These are phyloP conservation scores for Ogataea dorogensis DNA, from an alignment of 805 yeast species.

Conservation along the genomic window DNA sequence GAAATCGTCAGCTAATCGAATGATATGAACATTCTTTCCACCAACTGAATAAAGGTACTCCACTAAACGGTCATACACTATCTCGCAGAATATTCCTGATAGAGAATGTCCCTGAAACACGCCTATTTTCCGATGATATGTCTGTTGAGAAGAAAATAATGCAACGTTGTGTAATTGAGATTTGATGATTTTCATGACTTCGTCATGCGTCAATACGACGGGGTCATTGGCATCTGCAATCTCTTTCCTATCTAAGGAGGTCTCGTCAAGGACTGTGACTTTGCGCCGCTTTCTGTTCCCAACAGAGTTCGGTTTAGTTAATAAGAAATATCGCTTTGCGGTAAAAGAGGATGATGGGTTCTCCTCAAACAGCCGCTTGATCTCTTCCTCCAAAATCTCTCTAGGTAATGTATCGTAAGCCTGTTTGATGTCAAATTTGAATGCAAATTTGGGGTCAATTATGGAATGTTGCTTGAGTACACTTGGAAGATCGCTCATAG, in stretches of 20 bases:
- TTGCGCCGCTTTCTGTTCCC: conserved; percentile 2
- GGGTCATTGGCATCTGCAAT: conserved; percentile 18
- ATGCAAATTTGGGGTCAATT: conserved; percentile 32
- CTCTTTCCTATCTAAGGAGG: neutral
- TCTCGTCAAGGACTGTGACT: conserved; percentile 2
- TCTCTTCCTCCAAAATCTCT: conserved; percentile 24
- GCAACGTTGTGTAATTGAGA: conserved; percentile 55
- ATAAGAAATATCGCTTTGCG: neutral
- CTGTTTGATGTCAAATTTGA: conserved; percentile 72
- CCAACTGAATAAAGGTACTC: conserved; percentile 31
- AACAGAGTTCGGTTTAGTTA: neutral
- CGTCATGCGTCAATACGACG: conserved; percentile 36
- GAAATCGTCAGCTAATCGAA: conserved; percentile 85
- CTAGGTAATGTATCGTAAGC: conserved; percentile 76
- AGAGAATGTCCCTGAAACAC: conserved; percentile 82
- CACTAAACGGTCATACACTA: conserved; percentile 65
- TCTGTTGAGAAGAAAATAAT: conserved; percentile 37
- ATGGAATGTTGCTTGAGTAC: conserved; percentile 39
- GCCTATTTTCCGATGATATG: conserved; percentile 58
- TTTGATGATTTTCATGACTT: conserved; percentile 45
- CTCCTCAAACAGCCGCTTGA: conserved; percentile 20
- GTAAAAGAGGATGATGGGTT: conserved; percentile 7
- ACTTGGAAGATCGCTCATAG: conserved; percentile 46
- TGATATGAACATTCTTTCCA: conserved; percentile 33
- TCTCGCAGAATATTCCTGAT: conserved; percentile 72